phyloP scores from a whole-genome alignment of 768 basidiomycete species.

The Amyloporia xantha region DNA sequence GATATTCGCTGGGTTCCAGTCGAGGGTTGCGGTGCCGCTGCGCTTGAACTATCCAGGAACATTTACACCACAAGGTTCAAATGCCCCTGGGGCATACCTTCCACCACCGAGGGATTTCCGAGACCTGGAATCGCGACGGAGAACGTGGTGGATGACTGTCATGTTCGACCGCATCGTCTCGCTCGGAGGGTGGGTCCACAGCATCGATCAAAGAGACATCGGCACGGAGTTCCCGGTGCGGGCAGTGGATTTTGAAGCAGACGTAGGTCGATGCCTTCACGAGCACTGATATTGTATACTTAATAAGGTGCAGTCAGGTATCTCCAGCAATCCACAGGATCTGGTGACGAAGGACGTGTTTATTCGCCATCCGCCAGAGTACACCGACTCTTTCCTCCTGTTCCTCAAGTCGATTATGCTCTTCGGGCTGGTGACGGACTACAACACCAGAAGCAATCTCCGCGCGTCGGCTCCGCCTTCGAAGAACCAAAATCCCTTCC shows the following conservation, averaged over 20 bases:
- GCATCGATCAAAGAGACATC: constrained; percentile 75
- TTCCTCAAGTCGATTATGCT: constrained; percentile 81
- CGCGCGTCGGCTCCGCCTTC: constrained; percentile 59
- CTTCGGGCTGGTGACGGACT: constrained; percentile 81
- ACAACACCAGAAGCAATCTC: constrained; percentile 69
- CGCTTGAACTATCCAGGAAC: constrained; percentile 84
- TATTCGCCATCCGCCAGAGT: constrained; percentile 62
- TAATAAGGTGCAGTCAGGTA: constrained; percentile 35
- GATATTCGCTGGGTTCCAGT: constrained; percentile 85
- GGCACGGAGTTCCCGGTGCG: constrained; percentile 80
- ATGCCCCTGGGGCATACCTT: constrained; percentile 72
- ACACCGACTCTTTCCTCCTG: constrained; percentile 77
- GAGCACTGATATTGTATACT: background rate
- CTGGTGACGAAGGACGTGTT: constrained; percentile 58
- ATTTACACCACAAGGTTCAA: constrained; percentile 59
- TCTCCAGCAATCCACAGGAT: constrained; percentile 74
- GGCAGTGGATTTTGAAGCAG: constrained; percentile 67
- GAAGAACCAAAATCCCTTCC: constrained; percentile 70
- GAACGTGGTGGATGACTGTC: constrained; percentile 91
- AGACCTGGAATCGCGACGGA: constrained; percentile 71
- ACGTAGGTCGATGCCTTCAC: constrained; percentile 37
- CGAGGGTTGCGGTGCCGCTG: constrained; percentile 73
- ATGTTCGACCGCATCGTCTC: constrained; percentile 73
- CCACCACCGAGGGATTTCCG: constrained; percentile 70
- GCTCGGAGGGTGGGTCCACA: constrained; percentile 78